A percentile compares a stretch with the other conserved stretches of the same genome.
These are phyloP conservation scores for Castanea crenata DNA, from an alignment of 306 rosid species.

Conservation along the genomic window DNA sequence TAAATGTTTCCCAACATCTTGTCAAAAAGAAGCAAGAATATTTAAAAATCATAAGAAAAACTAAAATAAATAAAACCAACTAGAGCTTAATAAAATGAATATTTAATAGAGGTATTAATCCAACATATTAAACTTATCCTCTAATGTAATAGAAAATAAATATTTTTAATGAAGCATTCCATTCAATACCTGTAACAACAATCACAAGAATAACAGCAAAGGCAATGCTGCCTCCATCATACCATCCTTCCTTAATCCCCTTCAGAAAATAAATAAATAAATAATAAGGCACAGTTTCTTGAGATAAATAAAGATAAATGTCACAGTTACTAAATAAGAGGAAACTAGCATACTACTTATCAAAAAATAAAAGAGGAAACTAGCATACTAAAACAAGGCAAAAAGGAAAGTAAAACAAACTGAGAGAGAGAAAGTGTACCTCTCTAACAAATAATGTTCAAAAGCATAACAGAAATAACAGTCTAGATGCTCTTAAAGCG, in stretches of 20 bases:
- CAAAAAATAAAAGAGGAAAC: background rate
- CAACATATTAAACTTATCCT: background rate
- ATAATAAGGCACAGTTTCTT: conserved; percentile 6
- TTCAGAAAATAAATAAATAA: conserved; percentile 1
- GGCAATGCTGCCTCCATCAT: conserved; percentile 99
- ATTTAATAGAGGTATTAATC: background rate
- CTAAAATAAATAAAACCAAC: conserved; percentile 1
- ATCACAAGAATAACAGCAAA: conserved; percentile 95
- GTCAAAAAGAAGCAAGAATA: background rate
- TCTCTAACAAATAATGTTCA: background rate
- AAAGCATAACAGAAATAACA: background rate
- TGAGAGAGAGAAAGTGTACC: background rate
- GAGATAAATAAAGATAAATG: conserved; percentile 4
- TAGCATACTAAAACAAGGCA: background rate
- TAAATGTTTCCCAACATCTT: background rate
- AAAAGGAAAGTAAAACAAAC: background rate
- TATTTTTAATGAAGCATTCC: background rate
- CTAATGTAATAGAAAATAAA: background rate
- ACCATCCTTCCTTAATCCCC: conserved; percentile 98
- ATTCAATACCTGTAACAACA: conserved; percentile 75
- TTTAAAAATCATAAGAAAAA: background rate
- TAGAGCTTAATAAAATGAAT: background rate
- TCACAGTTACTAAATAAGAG: conserved; percentile 3
- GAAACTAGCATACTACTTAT: background rate
- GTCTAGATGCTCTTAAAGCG: background rate